Percentiles rank a stretch among this genome's conserved stretches.
Conservation (phyloP, 495 filamentous ascomycete genomes). For the Emericellopsis terricola region DNA sequence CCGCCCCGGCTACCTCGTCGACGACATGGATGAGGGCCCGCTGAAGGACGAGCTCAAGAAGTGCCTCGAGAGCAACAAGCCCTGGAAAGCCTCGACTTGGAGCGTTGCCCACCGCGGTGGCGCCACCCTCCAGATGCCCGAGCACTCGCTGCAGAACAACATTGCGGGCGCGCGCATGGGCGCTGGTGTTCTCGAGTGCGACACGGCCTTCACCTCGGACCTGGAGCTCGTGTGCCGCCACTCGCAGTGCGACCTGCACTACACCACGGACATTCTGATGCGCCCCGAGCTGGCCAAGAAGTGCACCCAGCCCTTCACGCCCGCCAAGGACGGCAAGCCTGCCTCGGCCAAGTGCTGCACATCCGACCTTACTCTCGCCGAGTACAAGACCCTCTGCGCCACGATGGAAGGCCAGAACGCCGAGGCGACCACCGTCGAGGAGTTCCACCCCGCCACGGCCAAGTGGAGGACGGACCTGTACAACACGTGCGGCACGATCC, state of each 20-base stretch:
- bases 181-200: conserved; percentile 46
- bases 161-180: conserved; percentile 38
- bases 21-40: conserved; percentile 37
- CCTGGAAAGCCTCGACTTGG: conserved; percentile 21
- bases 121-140: conserved; percentile 41
- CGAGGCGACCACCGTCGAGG: conserved; percentile 29
- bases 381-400: conserved; percentile 40
- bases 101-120: conserved; percentile 40
- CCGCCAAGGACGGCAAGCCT: conserved; percentile 16
- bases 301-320: conserved; percentile 39
- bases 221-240: conserved; percentile 43
- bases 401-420: conserved; percentile 43
- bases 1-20: conserved; percentile 38
- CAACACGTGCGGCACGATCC: conserved; percentile 32
- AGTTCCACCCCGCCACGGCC: conserved; percentile 34
- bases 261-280: conserved; percentile 42
- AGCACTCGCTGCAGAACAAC: conserved; percentile 33
- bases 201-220: conserved; percentile 43
- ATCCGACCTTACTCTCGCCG: conserved; percentile 38
- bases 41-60: conserved; percentile 35
- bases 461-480: conserved; percentile 40
- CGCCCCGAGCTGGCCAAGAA: conserved; percentile 36
- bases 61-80: conserved; percentile 27
- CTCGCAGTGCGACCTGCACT: conserved; percentile 43
- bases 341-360: conserved; percentile 44